Evolutionary conservation across 2,329 filamentous ascomycete species (phyloP).

Genomic region (Ophiostoma himal-ulmi): DNA sequence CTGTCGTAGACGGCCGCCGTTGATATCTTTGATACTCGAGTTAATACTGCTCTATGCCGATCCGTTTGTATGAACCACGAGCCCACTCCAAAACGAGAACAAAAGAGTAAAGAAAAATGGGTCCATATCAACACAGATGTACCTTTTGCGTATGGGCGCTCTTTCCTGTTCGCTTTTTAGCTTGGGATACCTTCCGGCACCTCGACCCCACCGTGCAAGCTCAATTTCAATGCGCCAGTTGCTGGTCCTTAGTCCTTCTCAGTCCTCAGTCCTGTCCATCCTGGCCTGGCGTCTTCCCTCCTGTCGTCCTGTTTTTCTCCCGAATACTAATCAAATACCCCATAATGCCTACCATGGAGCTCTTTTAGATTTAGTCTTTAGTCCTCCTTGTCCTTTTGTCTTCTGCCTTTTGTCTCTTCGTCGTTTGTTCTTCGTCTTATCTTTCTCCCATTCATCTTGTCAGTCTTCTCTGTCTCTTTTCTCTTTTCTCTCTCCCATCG

Average conservation of each 20-base stretch:
- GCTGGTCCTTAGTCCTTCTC: neutral
- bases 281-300: constrained; percentile 9
- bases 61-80: neutral
- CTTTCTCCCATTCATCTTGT: neutral
- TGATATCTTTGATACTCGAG: neutral
- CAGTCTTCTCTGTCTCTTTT: neutral
- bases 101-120: constrained; percentile 3
- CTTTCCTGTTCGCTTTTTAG: neutral
- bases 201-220: constrained; percentile 20
- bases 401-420: neutral
- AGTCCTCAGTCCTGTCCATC: constrained; percentile 9
- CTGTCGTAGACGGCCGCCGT: neutral
- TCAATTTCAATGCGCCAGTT: constrained; percentile 7
- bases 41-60: neutral
- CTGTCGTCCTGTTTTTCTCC: constrained; percentile 2
- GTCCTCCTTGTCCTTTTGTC: neutral
- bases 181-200: constrained; percentile 5
- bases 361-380: neutral
- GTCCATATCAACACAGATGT: neutral
- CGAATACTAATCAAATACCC: neutral
- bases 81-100: constrained; percentile 3
- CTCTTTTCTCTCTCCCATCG: neutral
- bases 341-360: neutral
- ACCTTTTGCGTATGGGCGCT: neutral
- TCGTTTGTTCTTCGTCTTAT: neutral